Evolutionary conservation across 1,284 basidiomycete genomes (phyloP).

Genomic region (Porodaedalea pini): DNA sequence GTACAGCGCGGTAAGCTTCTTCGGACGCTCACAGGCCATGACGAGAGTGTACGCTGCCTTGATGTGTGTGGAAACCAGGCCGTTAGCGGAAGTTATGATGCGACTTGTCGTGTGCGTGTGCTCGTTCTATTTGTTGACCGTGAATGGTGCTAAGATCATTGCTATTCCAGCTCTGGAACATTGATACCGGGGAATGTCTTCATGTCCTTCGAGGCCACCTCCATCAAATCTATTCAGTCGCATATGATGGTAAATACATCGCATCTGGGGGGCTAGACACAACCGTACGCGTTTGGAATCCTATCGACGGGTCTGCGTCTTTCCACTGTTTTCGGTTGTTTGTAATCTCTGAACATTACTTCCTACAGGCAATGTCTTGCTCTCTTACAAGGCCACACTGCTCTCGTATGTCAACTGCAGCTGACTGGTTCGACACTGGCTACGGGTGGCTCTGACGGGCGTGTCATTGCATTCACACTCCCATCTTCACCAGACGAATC

Average conservation of each 20-base stretch:
- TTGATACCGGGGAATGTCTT: slow-evolving; percentile 83
- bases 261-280: slow-evolving; percentile 91
- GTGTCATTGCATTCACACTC: slow-evolving; percentile 87
- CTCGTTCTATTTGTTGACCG: not conserved
- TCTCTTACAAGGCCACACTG: slow-evolving; percentile 89
- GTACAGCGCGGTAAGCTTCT: slow-evolving; percentile 73
- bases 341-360: slow-evolving; percentile 3
- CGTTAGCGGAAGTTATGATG: slow-evolving; percentile 90
- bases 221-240: slow-evolving; percentile 91
- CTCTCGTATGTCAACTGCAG: slow-evolving; percentile 92
- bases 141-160: slow-evolving; percentile 10
- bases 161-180: slow-evolving; percentile 70
- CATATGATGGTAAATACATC: slow-evolving; percentile 84
- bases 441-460: slow-evolving; percentile 92
- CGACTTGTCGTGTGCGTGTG: slow-evolving; percentile 68
- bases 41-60: slow-evolving; percentile 81
- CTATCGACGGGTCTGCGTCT: slow-evolving; percentile 73
- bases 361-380: slow-evolving; percentile 70
- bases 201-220: slow-evolving; percentile 87
- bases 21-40: slow-evolving; percentile 76
- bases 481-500: slow-evolving; percentile 39
- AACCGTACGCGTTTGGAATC: slow-evolving; percentile 87
- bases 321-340: not conserved
- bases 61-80: slow-evolving; percentile 81
- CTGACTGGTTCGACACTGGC: slow-evolving; percentile 73